Evolutionary conservation across 2,329 filamentous ascomycete species (phyloP).

Genomic region (Botryosphaeria dothidea): DNA sequence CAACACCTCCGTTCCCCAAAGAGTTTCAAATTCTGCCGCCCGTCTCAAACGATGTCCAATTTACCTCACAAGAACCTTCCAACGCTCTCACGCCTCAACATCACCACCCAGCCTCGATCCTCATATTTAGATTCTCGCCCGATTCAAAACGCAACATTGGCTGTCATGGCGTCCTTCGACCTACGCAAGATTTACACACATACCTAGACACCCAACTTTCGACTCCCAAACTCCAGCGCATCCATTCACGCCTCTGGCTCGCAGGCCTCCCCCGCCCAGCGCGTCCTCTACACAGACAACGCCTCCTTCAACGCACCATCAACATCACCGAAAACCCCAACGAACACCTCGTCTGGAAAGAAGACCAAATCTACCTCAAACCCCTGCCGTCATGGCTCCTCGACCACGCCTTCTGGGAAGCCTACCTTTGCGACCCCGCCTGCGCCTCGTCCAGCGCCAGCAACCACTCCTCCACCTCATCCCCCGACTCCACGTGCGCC

Average conservation of each 20-base stretch:
- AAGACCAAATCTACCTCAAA: constrained; percentile 33
- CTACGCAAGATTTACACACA: background rate
- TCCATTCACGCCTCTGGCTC: background rate
- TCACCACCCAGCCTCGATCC: background rate
- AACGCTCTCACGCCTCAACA: background rate
- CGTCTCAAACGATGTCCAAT: background rate
- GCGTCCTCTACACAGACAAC: constrained; percentile 18
- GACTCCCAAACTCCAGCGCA: background rate
- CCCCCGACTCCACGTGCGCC: background rate
- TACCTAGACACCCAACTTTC: background rate
- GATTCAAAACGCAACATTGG: background rate
- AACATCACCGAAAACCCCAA: constrained; percentile 19
- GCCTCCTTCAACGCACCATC: constrained; percentile 1
- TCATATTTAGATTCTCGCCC: background rate
- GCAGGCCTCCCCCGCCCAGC: background rate
- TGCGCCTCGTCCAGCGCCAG: background rate
- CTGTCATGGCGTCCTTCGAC: background rate
- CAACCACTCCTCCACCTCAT: constrained; percentile 23
- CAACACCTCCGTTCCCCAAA: background rate
- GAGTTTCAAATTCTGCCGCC: background rate
- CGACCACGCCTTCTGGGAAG: constrained; percentile 32
- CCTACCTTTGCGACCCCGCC: background rate
- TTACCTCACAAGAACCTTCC: background rate
- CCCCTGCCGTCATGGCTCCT: constrained; percentile 37
- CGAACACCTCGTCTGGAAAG: constrained; percentile 20